Evolutionary conservation across 2,329 filamentous ascomycete species (phyloP).

Genomic region (Emergomyces pasteurianus): DNA sequence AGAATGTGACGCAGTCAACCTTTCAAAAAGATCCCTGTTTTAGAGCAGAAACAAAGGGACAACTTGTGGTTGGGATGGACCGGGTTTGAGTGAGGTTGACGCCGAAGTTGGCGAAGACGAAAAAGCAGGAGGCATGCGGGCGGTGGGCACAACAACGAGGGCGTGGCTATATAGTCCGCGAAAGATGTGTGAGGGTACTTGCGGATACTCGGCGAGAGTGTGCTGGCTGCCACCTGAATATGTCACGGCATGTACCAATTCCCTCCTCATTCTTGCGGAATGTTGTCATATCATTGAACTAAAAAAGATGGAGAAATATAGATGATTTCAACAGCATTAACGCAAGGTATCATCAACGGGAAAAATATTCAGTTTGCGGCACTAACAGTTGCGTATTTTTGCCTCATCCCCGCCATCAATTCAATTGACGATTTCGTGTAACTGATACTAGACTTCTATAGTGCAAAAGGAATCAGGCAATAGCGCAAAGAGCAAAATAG

Average conservation of each 20-base stretch:
- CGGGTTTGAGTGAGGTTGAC: too few species aligned
- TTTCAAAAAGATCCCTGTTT: background rate
- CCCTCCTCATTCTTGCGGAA: background rate
- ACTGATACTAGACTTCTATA: background rate
- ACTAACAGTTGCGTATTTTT: too few species aligned
- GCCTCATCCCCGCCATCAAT: too few species aligned
- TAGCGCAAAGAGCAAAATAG: background rate
- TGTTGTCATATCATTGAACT: background rate
- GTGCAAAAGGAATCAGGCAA: background rate
- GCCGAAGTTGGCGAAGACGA: background rate
- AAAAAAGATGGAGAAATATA: background rate
- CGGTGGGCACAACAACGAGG: background rate
- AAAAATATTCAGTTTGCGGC: background rate
- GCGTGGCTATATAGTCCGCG: background rate
- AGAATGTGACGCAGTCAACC: background rate
- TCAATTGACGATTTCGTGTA: background rate
- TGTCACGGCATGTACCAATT: background rate
- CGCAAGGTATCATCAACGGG: background rate
- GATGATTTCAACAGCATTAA: background rate
- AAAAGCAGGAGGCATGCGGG: background rate
- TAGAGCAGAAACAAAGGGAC: background rate
- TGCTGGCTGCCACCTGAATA: background rate
- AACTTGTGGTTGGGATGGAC: background rate
- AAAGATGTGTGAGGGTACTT: background rate
- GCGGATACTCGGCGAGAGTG: background rate